Percentiles rank a stretch among this genome's conserved stretches.
Evolutionary conservation across 495 filamentous ascomycete genomes (phyloP).

Genomic region (Lasiosphaeria miniovina): DNA sequence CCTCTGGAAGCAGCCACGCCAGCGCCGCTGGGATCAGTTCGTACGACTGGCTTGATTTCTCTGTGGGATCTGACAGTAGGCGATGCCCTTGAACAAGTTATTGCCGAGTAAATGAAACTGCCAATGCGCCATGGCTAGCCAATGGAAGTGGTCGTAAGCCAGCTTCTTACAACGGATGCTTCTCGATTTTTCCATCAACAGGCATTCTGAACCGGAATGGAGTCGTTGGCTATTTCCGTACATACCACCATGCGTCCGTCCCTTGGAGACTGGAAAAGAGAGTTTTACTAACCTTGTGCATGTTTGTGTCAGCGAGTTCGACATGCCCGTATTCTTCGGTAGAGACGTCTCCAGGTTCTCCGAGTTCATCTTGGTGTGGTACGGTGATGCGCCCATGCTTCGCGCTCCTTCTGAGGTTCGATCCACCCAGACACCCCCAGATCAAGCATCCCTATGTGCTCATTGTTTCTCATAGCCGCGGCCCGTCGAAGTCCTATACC

Average conservation of each 20-base stretch:
- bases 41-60: slow-evolving; percentile 13
- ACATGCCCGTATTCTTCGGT: slow-evolving; percentile 10
- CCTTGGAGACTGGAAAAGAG: not conserved
- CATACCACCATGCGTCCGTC: not conserved
- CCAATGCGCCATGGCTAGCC: not conserved
- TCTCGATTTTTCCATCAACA: slow-evolving; percentile 8
- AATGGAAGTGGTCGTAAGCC: slow-evolving; percentile 13
- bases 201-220: slow-evolving; percentile 3
- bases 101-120: not conserved
- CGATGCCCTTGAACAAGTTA: not conserved
- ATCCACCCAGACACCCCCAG: not conserved
- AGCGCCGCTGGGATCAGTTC: slow-evolving; percentile 6
- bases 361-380: slow-evolving; percentile 8
- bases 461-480: not conserved
- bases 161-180: slow-evolving; percentile 13
- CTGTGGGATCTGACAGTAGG: slow-evolving; percentile 12
- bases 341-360: slow-evolving; percentile 6
- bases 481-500: not conserved
- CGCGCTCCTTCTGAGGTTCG: not conserved
- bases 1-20: slow-evolving; percentile 7
- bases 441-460: not conserved
- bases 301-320: slow-evolving; percentile 3
- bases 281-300: not conserved
- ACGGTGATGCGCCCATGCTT: slow-evolving; percentile 7
- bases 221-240: slow-evolving; percentile 7